Percentiles rank a stretch among this genome's conserved stretches.
These are phyloP conservation scores for Aspergillus awamori DNA, from an alignment of 2,329 filamentous ascomycete genomes.

Conservation along the genomic window DNA sequence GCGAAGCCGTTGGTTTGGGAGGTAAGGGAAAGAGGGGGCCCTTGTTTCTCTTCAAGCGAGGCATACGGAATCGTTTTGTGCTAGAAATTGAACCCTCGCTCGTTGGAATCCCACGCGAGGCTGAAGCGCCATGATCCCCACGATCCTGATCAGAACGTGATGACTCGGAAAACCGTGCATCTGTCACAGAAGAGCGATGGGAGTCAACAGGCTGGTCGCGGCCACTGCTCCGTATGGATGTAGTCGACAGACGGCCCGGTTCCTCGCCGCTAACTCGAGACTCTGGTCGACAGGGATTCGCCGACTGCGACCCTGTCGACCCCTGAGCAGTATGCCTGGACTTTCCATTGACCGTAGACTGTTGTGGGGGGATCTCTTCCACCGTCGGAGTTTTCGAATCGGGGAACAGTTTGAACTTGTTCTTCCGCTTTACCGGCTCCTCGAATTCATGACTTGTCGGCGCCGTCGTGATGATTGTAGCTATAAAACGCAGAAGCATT, in stretches of 20 bases:
- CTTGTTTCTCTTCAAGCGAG: constrained; percentile 74
- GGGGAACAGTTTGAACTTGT: constrained; percentile 44
- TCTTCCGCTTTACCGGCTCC: constrained; percentile 44
- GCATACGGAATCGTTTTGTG: constrained; percentile 78
- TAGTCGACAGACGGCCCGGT: constrained; percentile 54
- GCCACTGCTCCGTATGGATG: constrained; percentile 52
- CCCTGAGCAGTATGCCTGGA: constrained; percentile 28
- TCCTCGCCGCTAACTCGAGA: constrained; percentile 65
- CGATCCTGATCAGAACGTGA: constrained; percentile 87
- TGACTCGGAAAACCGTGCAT: constrained; percentile 76
- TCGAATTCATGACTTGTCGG: constrained; percentile 69
- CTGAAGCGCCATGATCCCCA: constrained; percentile 64
- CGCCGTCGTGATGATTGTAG: constrained; percentile 85
- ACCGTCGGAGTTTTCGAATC: constrained; percentile 37
- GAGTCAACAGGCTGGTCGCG: constrained; percentile 65
- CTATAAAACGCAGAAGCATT: constrained; percentile 27
- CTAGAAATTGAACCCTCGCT: constrained; percentile 65
- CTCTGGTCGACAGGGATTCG: constrained; percentile 35
- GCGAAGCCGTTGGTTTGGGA: constrained; percentile 59
- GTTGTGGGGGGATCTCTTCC: constrained; percentile 32
- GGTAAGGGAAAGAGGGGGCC: constrained; percentile 86
- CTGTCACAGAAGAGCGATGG: constrained; percentile 63
- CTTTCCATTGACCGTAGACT: constrained; percentile 18
- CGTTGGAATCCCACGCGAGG: constrained; percentile 63
- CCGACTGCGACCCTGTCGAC: constrained; percentile 33